phyloP scores from a whole-genome alignment of 768 basidiomycete genomes.

The Harrya chromipes region DNA sequence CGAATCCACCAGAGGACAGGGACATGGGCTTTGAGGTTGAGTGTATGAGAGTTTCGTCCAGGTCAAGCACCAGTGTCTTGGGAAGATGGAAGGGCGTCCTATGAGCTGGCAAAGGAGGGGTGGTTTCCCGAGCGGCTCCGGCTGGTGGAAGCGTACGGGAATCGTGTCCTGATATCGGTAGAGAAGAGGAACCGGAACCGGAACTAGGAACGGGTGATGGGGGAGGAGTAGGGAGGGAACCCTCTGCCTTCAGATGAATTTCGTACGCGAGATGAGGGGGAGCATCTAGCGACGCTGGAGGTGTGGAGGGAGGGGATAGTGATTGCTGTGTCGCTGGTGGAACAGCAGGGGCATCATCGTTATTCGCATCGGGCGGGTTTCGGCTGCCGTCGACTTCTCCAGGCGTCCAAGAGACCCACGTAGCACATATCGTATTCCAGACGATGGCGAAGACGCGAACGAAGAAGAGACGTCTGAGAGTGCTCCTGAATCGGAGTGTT shows the following conservation, averaged over 20 bases:
- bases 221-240: constrained; percentile 25
- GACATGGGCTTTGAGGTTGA: constrained; percentile 83
- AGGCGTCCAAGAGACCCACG: constrained; percentile 48
- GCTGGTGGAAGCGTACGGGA: constrained; percentile 17
- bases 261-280: constrained; percentile 6
- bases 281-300: constrained; percentile 21
- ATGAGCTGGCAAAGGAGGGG: constrained; percentile 47
- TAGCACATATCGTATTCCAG: constrained; percentile 66
- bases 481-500: constrained; percentile 37
- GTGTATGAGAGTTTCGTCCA: constrained; percentile 98
- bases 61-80: constrained; percentile 94
- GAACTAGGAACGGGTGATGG: constrained; percentile 17
- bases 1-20: constrained; percentile 46
- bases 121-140: constrained; percentile 40
- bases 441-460: constrained; percentile 65
- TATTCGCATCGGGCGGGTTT: constrained; percentile 9
- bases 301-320: constrained; percentile 22
- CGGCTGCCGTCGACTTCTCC: constrained; percentile 21
- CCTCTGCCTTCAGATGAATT: constrained; percentile 11
- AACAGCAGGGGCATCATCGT: constrained; percentile 17
- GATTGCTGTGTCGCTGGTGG: constrained; percentile 17
- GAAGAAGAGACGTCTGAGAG: constrained; percentile 62
- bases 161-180: constrained; percentile 8
- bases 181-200: constrained; percentile 6
- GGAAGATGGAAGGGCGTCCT: constrained; percentile 75